A percentile compares a stretch with the other conserved stretches of the same genome.
phyloP scores from a whole-genome alignment of 2,329 filamentous ascomycete species.

The Trichoderma afroharzianum region DNA sequence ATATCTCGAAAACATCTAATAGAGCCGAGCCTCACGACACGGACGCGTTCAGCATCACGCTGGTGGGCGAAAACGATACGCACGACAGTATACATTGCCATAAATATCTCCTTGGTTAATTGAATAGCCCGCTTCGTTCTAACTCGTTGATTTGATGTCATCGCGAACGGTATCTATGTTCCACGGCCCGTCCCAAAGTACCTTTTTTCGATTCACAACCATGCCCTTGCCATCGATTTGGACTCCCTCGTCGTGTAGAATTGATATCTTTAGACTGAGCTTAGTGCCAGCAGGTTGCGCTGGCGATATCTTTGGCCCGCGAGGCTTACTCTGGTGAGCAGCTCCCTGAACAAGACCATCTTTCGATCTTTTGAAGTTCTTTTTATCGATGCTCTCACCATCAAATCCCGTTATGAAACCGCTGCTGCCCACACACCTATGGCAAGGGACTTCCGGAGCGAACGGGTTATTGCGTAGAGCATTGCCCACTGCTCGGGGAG shows the following conservation, averaged over 20 bases:
- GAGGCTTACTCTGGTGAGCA: neutral
- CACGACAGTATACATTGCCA: neutral
- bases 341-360: neutral
- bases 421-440: constrained; percentile 1
- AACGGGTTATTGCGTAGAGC: neutral
- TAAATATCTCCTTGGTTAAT: neutral
- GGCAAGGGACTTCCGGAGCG: neutral
- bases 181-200: neutral
- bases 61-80: neutral
- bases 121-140: neutral
- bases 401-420: neutral
- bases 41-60: neutral
- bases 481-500: neutral
- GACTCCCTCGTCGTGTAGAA: neutral
- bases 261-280: neutral
- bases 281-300: neutral
- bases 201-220: neutral
- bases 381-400: neutral
- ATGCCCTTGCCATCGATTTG: neutral
- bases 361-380: neutral
- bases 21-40: neutral
- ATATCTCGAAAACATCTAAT: neutral
- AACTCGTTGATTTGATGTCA: neutral
- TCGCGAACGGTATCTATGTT: neutral
- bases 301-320: neutral